Evolutionary conservation across 2,329 filamentous ascomycete species (phyloP), one percentile per base, ranked within the genome.

Genomic region (Microdochium paspali): DNA sequence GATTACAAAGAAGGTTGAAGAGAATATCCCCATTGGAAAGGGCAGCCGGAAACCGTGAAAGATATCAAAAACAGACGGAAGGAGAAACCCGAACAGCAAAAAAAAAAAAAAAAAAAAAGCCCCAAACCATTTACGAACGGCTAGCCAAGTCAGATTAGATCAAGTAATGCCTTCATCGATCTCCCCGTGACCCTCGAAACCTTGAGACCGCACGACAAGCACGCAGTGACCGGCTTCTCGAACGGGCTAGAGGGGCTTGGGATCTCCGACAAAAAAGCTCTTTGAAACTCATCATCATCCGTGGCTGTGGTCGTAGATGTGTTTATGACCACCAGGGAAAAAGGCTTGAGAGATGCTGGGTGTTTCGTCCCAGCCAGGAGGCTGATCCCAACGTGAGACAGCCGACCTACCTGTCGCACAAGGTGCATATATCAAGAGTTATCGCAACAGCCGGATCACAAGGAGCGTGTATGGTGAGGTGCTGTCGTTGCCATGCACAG

Each of bases 71-170:
- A 40, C 6, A n/a, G 15, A 21, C 13, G 15, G 4, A 21, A 21
- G 35, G 18, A 40, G 18, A 18, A 21, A 40, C 35, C 5, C 13
- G 26, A 7, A 13, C 7, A 13, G 26, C 18, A 7, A 18, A 24
- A 44, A n/a, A n/a, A n/a, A n/a, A n/a, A n/a, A n/a, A n/a, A n/a
- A n/a, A n/a, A n/a, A n/a, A n/a, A n/a, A n/a, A n/a, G n/a, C n/a
- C n/a, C n/a, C n/a, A n/a, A n/a, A n/a, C n/a, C n/a, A n/a, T n/a
- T n/a, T n/a, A n/a, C n/a, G n/a, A n/a, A n/a, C n/a, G n/a, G n/a
- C n/a, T 10, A 10, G 42, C 42, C 63, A 62, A 66, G 61, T 80
- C 76, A 80, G 76, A 80, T 80, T 80, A 80, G 77, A 80, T 81
- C 77, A 80, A 80, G 77, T 80, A 69, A 72, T 67, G 60, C 67